Conservation (phyloP, 2,329 filamentous ascomycete species). For the Ceratocystiopsis brevicomis region DNA sequence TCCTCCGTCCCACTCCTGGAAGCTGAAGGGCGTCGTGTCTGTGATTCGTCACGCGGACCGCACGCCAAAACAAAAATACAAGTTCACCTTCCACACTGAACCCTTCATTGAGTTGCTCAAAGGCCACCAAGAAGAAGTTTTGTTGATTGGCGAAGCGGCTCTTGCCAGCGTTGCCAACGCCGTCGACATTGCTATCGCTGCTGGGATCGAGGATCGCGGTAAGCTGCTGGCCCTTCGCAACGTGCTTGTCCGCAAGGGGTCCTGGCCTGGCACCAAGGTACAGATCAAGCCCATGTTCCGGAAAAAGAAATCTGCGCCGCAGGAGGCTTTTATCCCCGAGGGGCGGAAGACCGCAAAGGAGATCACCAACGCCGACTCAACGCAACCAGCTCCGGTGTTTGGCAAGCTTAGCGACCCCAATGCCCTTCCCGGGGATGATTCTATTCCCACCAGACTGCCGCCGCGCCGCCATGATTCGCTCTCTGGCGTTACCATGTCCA, state of each 20-base stretch:
- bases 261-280: conserved; percentile 90
- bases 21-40: conserved; percentile 90
- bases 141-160: conserved; percentile 81
- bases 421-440: conserved; percentile 6
- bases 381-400: background rate
- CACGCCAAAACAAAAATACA: conserved; percentile 98
- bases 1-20: conserved; percentile 83
- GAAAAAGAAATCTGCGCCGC: conserved; percentile 56
- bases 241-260: conserved; percentile 78
- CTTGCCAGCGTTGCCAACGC: conserved; percentile 76
- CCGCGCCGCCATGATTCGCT: conserved; percentile 63
- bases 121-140: conserved; percentile 88
- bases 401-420: conserved; percentile 9
- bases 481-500: conserved; percentile 77
- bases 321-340: conserved; percentile 17
- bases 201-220: conserved; percentile 63
- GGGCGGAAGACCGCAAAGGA: conserved; percentile 10
- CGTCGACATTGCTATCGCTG: conserved; percentile 59
- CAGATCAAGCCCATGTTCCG: conserved; percentile 99
- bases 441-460: conserved; percentile 19
- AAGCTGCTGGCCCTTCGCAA: conserved; percentile 78
- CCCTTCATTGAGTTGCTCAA: conserved; percentile 90
- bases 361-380: conserved; percentile 13
- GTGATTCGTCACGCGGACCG: conserved; percentile 93
- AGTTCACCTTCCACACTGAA: conserved; percentile 94